phyloP scores from a whole-genome alignment of 306 rosid species.

The Hippophae rhamnoides region DNA sequence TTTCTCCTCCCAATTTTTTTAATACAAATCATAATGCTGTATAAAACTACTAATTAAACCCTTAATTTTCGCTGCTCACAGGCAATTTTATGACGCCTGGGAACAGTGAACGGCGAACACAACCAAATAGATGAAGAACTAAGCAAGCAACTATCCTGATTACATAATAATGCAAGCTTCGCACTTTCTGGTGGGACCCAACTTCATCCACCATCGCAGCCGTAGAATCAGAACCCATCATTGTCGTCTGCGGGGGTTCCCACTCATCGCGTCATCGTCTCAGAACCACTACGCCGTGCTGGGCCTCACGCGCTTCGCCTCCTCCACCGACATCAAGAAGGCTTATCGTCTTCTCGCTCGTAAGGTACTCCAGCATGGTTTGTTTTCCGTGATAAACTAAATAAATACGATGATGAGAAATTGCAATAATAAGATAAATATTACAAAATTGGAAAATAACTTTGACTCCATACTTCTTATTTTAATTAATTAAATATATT shows the following conservation, averaged over 20 bases:
- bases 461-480: background rate
- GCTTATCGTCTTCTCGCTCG: constrained; percentile 95
- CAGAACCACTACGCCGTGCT: constrained; percentile 57
- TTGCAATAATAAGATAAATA: background rate
- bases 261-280: constrained; percentile 11
- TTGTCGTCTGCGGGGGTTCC: constrained; percentile 7
- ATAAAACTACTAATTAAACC: no score
- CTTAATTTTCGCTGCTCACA: no score
- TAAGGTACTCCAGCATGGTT: constrained; percentile 29
- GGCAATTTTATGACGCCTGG: no score
- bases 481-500: no score
- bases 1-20: no score
- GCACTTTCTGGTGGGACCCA: background rate
- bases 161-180: no score
- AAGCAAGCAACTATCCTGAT: no score
- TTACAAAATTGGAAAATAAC: no score
- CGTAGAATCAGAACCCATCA: constrained; percentile 14
- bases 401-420: background rate
- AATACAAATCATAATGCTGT: no score
- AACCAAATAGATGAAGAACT: no score
- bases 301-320: constrained; percentile 50
- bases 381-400: background rate
- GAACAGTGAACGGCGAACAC: no score
- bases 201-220: constrained; percentile 9
- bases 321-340: constrained; percentile 56